These are phyloP conservation scores for Ruellia speciosa DNA, from an alignment of 305 asterid species.

Conservation along the genomic window DNA sequence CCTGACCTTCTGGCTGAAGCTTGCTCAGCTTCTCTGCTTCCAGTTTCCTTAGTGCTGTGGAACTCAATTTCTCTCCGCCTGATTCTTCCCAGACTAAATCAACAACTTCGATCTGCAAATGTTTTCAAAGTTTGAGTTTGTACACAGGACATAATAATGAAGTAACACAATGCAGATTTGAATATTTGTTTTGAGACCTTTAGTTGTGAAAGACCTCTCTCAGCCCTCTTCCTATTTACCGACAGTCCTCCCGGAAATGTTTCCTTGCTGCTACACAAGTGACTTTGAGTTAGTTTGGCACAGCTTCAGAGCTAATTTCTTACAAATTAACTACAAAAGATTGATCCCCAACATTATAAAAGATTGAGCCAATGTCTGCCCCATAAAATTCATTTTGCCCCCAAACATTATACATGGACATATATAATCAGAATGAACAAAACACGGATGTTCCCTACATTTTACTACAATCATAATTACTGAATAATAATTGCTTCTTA, in stretches of 20 bases:
- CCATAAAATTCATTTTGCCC: no score
- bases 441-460: no score
- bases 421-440: no score
- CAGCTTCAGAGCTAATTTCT: neutral
- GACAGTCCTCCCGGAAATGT: constrained; percentile 75
- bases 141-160: neutral
- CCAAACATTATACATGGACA: no score
- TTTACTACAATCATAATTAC: no score
- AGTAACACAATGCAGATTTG: constrained; percentile 5
- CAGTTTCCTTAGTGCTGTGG: constrained; percentile 49
- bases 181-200: constrained; percentile 32
- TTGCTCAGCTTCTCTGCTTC: constrained; percentile 51
- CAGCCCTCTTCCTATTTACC: constrained; percentile 72
- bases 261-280: constrained; percentile 56
- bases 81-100: constrained; percentile 57
- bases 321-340: no score
- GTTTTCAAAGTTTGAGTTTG: neutral
- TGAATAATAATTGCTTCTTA: no score
- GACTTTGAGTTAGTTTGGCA: constrained; percentile 25
- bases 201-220: constrained; percentile 65
- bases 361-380: no score
- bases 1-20: constrained; percentile 27
- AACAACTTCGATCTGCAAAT: constrained; percentile 59
- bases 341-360: no score
- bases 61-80: constrained; percentile 46